phyloP scores from a whole-genome alignment of 805 yeast species.

The Ogataea trehaloabstinens region DNA sequence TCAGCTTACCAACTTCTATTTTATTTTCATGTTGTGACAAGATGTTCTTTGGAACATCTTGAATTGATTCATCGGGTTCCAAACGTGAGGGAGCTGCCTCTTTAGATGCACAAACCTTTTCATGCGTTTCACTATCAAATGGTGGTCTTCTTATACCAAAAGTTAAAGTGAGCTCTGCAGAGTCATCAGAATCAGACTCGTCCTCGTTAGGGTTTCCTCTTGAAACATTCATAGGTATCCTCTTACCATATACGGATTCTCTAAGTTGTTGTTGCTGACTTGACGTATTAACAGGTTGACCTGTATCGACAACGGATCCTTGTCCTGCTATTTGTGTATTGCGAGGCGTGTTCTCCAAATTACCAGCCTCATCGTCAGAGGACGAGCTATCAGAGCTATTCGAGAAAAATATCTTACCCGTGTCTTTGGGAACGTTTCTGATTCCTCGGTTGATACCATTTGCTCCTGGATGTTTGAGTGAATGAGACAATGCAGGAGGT shows the following conservation, averaged over 20 bases:
- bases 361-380: conserved; percentile 2
- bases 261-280: conserved; percentile 2
- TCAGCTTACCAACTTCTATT: conserved; percentile 10
- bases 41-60: conserved; percentile 14
- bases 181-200: conserved; percentile 14
- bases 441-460: neutral
- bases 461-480: neutral
- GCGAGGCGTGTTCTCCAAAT: neutral
- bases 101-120: neutral
- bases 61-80: conserved; percentile 6
- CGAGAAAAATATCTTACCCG: conserved; percentile 15
- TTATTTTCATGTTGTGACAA: conserved; percentile 7
- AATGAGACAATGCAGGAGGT: conserved; percentile 7
- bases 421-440: conserved; percentile 5
- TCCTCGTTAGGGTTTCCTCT: conserved; percentile 9
- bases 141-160: conserved; percentile 14
- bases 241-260: conserved; percentile 20
- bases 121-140: neutral
- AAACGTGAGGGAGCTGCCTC: neutral
- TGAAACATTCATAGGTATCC: conserved; percentile 3
- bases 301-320: neutral
- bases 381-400: conserved; percentile 13
- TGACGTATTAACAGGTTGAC: neutral
- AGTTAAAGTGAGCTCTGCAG: conserved; percentile 19
- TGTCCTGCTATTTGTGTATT: neutral